Conservation (phyloP, 1,284 basidiomycete genomes). For the Ganoderma boninense region DNA sequence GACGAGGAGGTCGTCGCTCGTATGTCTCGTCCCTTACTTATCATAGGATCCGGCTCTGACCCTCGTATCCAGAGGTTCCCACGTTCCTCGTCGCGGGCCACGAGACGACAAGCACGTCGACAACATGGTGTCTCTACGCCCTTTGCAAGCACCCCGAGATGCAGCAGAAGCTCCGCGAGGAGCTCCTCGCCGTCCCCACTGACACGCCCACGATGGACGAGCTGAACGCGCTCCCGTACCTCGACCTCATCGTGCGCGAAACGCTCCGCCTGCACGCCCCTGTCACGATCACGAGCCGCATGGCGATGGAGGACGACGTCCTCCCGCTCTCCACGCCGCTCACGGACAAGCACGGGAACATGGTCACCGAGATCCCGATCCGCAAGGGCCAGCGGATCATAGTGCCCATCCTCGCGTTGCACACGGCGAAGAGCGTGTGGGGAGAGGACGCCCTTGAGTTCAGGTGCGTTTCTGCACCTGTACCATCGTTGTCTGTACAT, state of each 20-base stretch:
- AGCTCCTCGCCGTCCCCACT: conserved; percentile 55
- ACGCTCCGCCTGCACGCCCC: conserved; percentile 72
- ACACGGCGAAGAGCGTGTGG: conserved; percentile 58
- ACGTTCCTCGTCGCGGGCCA: conserved; percentile 73
- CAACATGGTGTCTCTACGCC: conserved; percentile 71
- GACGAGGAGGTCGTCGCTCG: conserved; percentile 66
- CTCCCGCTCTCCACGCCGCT: conserved; percentile 45
- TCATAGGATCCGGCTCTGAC: conserved; percentile 24
- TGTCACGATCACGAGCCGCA: conserved; percentile 61
- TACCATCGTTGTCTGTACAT: too few relatives aligned
- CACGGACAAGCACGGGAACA: conserved; percentile 40
- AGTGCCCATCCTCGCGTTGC: conserved; percentile 58
- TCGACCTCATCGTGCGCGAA: conserved; percentile 76
- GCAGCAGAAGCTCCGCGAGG: conserved; percentile 75
- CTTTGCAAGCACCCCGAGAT: conserved; percentile 62
- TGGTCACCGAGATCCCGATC: conserved; percentile 37
- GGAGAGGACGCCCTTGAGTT: conserved; percentile 63
- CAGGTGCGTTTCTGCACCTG: conserved; percentile 42
- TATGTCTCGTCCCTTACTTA: conserved; percentile 42
- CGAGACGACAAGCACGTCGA: conserved; percentile 63
- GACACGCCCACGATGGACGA: conserved; percentile 61
- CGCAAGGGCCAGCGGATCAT: conserved; percentile 54
- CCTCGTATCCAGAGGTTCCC: conserved; percentile 18
- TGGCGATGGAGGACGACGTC: conserved; percentile 58
- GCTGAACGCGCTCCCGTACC: conserved; percentile 63